Percentiles rank a stretch among this genome's conserved stretches.
These are phyloP conservation scores for Debaryomyces udenii DNA, from an alignment of 1,139 yeast species.

Conservation along the genomic window DNA sequence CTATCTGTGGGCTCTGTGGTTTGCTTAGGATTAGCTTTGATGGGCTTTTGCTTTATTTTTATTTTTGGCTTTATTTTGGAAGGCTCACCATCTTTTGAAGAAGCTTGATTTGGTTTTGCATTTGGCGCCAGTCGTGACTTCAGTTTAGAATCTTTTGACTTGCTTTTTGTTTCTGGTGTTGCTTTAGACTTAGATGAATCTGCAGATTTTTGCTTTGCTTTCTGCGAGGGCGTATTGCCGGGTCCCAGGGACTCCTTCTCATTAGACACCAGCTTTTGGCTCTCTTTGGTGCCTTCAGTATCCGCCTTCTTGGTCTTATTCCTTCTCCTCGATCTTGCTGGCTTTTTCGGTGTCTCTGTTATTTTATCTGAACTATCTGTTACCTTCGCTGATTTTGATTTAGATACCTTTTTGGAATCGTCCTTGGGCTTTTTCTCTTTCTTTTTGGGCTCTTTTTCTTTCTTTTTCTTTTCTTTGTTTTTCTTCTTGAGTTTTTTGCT, in stretches of 20 bases:
- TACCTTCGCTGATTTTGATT: constrained; percentile 4
- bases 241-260: not conserved
- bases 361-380: constrained; percentile 2
- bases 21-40: not conserved
- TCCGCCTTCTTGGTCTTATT: constrained; percentile 3
- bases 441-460: constrained; percentile 12
- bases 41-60: constrained; percentile 1
- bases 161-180: constrained; percentile 7
- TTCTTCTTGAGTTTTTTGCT: constrained; percentile 14
- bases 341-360: not conserved
- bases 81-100: constrained; percentile 2
- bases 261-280: constrained; percentile 1
- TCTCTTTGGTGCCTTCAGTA: constrained; percentile 1
- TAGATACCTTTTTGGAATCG: constrained; percentile 9
- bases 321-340: constrained; percentile 4
- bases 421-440: constrained; percentile 11
- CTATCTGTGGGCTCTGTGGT: not conserved
- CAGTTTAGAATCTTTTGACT: constrained; percentile 1
- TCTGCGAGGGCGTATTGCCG: too few species aligned
- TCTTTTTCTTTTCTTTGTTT: constrained; percentile 13
- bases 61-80: constrained; percentile 7
- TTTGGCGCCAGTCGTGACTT: not conserved
- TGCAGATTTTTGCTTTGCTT: constrained; percentile 2
- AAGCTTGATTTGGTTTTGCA: constrained; percentile 1
- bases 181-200: constrained; percentile 7